These are phyloP conservation scores for Daldinia decipiens DNA, from an alignment of 495 filamentous ascomycete genomes.

Conservation along the genomic window DNA sequence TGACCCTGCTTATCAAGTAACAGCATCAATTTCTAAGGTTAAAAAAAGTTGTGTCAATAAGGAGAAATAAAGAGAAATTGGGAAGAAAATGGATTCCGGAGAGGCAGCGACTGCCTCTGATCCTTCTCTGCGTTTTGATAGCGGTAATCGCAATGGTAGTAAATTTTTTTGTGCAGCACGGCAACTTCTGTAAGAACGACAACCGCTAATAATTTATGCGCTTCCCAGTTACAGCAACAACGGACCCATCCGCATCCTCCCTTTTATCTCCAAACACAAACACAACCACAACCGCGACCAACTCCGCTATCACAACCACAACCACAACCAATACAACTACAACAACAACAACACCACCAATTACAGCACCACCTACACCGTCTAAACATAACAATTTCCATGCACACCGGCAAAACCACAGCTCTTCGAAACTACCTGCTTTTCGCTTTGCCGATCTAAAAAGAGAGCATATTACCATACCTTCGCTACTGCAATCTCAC, in stretches of 20 bases:
- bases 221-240: constrained; percentile 30
- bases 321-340: constrained; percentile 31
- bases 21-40: constrained; percentile 8
- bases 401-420: constrained; percentile 60
- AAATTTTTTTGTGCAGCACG: constrained; percentile 21
- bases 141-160: constrained; percentile 19
- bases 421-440: constrained; percentile 60
- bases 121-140: constrained; percentile 13
- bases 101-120: constrained; percentile 30
- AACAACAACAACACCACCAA: constrained; percentile 24
- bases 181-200: constrained; percentile 18
- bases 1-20: constrained; percentile 3
- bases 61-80: constrained; percentile 18
- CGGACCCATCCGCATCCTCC: constrained; percentile 40
- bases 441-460: constrained; percentile 61
- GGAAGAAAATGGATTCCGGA: constrained; percentile 33
- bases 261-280: constrained; percentile 37
- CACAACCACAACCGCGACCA: constrained; percentile 30
- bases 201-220: constrained; percentile 38
- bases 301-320: constrained; percentile 12
- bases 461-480: constrained; percentile 49
- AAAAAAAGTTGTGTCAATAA: constrained; percentile 8
- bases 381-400: constrained; percentile 50
- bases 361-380: constrained; percentile 27
- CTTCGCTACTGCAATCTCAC: constrained; percentile 51